phyloP scores from a whole-genome alignment of 2,329 filamentous ascomycete genomes.

The Ophiocordyceps unilateralis region DNA sequence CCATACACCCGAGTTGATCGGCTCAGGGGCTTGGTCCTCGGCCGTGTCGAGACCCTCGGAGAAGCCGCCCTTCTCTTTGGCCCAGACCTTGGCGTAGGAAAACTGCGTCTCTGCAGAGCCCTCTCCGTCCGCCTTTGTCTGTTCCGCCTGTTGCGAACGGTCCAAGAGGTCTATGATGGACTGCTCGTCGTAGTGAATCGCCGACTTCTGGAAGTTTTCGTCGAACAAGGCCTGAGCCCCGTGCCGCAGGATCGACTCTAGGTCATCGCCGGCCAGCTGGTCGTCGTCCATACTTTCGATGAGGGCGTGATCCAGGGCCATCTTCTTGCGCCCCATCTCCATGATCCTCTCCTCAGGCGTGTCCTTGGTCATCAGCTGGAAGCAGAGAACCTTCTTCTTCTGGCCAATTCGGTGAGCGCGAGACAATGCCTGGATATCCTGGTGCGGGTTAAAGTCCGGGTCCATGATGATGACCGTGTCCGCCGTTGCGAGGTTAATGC shows the following conservation, averaged over 20 bases:
- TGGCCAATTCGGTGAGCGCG: constrained; percentile 93
- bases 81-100: constrained; percentile 82
- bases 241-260: constrained; percentile 76
- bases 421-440: constrained; percentile 90
- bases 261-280: constrained; percentile 60
- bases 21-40: constrained; percentile 31
- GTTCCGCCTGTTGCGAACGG: constrained; percentile 62
- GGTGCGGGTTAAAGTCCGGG: constrained; percentile 93
- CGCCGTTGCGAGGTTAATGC: constrained; percentile 91
- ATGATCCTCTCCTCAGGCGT: constrained; percentile 92
- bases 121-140: constrained; percentile 47
- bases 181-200: constrained; percentile 65
- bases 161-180: constrained; percentile 88
- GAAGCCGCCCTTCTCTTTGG: constrained; percentile 56
- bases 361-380: constrained; percentile 79
- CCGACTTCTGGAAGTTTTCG: constrained; percentile 49
- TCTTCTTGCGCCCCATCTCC: constrained; percentile 87
- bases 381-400: constrained; percentile 87
- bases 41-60: constrained; percentile 41
- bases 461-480: constrained; percentile 97
- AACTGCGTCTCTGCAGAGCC: constrained; percentile 61
- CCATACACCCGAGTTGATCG: constrained; percentile 60
- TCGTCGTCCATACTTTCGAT: constrained; percentile 82
- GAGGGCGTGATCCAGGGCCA: constrained; percentile 85
- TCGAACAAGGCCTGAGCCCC: constrained; percentile 78